phyloP scores from a whole-genome alignment of 345 rosid genomes.

The Salix dunnii region DNA sequence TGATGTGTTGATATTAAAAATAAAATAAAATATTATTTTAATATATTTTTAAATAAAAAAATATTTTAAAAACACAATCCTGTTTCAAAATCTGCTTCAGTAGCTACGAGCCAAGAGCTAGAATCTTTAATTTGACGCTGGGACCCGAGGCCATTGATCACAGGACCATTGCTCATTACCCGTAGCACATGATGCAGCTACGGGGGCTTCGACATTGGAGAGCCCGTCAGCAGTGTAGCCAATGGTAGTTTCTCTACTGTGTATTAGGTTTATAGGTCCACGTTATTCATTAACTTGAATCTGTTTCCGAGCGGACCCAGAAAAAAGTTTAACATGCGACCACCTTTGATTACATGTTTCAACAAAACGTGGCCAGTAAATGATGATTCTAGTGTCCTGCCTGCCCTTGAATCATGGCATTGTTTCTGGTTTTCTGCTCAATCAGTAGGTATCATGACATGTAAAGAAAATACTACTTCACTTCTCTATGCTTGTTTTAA shows the following conservation, averaged over 20 bases:
- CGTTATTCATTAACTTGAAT: background rate
- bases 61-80: too few relatives aligned
- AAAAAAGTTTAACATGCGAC: background rate
- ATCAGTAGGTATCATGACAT: background rate
- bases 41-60: too few relatives aligned
- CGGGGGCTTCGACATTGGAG: background rate
- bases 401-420: background rate
- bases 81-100: too few relatives aligned
- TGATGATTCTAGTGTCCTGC: background rate
- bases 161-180: background rate
- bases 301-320: background rate
- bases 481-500: background rate
- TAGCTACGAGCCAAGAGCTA: background rate
- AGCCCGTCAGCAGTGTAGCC: background rate
- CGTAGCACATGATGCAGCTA: background rate
- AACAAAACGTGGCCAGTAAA: background rate
- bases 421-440: background rate
- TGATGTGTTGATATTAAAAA: too few relatives aligned
- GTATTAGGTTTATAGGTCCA: background rate
- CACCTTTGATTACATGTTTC: background rate
- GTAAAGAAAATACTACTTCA: background rate
- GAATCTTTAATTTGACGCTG: background rate
- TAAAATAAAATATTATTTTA: too few relatives aligned
- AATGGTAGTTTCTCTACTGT: background rate
- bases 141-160: slow-evolving; percentile 1